These are phyloP conservation scores for Hippophae rhamnoides DNA, from an alignment of 306 rosid genomes.

Conservation along the genomic window DNA sequence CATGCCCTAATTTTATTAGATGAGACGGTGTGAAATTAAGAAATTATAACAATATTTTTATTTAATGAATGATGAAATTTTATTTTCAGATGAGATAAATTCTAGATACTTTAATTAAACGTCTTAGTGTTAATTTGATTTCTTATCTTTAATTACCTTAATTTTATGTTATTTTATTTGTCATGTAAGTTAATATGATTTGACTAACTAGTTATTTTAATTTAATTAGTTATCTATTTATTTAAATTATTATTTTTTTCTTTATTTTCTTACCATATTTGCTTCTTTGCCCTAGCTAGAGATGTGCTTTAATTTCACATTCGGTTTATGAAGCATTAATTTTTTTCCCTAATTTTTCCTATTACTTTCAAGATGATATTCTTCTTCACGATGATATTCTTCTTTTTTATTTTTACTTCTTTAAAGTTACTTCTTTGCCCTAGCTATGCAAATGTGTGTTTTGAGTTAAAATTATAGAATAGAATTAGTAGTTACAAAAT, in stretches of 20 bases:
- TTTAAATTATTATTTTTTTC: no score
- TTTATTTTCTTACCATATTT: no score
- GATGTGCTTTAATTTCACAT: no score
- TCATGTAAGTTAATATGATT: no score
- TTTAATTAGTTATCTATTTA: no score
- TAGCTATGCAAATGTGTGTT: neutral
- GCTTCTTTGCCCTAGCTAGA: no score
- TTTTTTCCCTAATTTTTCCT: neutral
- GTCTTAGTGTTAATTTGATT: neutral
- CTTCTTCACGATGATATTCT: no score
- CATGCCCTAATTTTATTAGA: conserved; percentile 14
- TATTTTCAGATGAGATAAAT: neutral
- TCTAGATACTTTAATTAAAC: neutral
- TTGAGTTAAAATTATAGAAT: neutral
- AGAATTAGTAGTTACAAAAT: conserved; percentile 6
- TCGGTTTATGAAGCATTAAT: neutral
- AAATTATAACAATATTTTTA: neutral
- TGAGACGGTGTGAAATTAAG: neutral
- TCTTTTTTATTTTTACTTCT: neutral
- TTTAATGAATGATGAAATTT: neutral
- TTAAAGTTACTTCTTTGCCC: neutral
- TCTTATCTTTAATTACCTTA: neutral
- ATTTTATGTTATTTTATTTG: no score
- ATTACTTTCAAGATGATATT: neutral
- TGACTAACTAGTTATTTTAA: no score